These are phyloP conservation scores for Hanseniaspora meyeri DNA, from an alignment of 805 yeast genomes.

Conservation along the genomic window DNA sequence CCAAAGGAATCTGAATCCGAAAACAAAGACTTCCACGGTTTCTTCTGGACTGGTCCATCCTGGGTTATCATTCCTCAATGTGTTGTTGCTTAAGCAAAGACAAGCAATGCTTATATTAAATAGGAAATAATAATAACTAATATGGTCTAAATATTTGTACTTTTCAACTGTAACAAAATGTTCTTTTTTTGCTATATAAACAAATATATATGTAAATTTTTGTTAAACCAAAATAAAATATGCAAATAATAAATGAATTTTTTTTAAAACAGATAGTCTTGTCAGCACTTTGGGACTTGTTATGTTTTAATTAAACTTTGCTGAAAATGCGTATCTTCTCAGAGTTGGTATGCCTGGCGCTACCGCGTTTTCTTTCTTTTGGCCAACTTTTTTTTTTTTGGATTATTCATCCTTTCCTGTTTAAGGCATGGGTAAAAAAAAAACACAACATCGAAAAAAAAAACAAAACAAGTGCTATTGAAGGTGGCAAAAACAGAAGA, in stretches of 20 bases:
- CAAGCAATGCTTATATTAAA: not conserved
- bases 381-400: too few species aligned
- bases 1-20: constrained; percentile 13
- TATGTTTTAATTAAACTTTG: too few species aligned
- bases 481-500: not conserved
- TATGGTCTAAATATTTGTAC: not conserved
- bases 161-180: too few species aligned
- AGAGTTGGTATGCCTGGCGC: too few species aligned
- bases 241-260: too few species aligned
- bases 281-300: too few species aligned
- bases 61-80: constrained; percentile 15
- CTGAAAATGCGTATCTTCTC: too few species aligned
- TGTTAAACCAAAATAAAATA: too few species aligned
- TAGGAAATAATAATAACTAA: not conserved
- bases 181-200: not conserved
- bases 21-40: constrained; percentile 14
- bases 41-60: constrained; percentile 12
- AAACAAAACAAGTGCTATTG: not conserved
- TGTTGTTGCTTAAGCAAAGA: constrained; percentile 11
- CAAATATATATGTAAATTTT: too few species aligned
- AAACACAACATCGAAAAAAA: constrained; percentile 8
- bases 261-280: too few species aligned
- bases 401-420: too few species aligned
- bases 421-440: not conserved
- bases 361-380: too few species aligned